Evolutionary conservation across 257 asterid genomes (phyloP), one percentile per base, ranked within the genome.

Genomic region (Capsicum pubescens): DNA sequence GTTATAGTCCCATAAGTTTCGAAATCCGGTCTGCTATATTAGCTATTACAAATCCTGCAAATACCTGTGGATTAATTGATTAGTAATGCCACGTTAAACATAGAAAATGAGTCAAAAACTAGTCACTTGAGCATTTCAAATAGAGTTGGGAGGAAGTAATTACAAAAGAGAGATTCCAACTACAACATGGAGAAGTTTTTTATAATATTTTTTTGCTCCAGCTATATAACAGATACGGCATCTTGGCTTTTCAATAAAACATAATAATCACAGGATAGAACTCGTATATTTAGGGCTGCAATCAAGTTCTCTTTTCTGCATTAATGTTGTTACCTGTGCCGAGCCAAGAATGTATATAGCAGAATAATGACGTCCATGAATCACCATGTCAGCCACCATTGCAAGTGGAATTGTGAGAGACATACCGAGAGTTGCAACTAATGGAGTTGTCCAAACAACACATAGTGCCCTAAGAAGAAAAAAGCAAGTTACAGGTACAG

Each of bases 331-430:
- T 90, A 95, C 98, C 98, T 97, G 99, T 86, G 85, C 93, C 8
- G 99, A 97, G 83, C 99, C 99, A 36, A 93, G 90, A 82, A 97
- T 88, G 78, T 97, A 97, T 79, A 95, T 91, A 79, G 97, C 95
- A 17, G 99, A 97, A 87, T 95, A 97, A 83, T 91, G 98, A 6
- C 99, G 93, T 12, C 99, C 99, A 60, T 97, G 99, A 86, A 97
- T 95, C 85, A 92, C 69, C 97, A 97, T 97, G 86, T 97, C 99
- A 44, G 99, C 99, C 81, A 93, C 89, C 99, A 97, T 97, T 60
- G 99, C 98, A 11, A 97, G 92, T n/a, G 99, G 99, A 83, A 97
- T 97, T 84, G 98, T 97, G 74, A 97, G 97, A 60, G 99, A 97
- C 97, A 97, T 91, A 88, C 98, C 99, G 84, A 97, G 86, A 26